Conservation (phyloP, 75 land plant genomes). For the Selaginella tamariscina region DNA sequence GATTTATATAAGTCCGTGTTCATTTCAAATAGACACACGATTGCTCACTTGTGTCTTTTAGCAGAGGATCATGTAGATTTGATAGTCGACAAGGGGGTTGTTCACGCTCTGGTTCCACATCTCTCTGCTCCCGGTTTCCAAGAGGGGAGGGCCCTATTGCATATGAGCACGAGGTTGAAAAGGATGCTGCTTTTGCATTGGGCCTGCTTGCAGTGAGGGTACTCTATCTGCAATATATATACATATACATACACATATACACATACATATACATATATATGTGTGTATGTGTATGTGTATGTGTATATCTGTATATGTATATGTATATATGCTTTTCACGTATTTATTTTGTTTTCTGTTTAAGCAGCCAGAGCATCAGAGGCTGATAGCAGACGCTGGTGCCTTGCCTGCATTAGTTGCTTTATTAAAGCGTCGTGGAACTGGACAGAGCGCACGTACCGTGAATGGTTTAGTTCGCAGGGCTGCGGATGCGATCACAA, state of each 20-base stretch:
- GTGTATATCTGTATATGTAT: too few species aligned
- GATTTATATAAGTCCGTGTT: too few species aligned
- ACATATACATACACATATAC: not conserved
- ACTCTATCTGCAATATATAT: not conserved
- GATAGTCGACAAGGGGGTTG: slow-evolving; percentile 71
- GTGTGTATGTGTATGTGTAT: too few species aligned
- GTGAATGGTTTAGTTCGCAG: slow-evolving; percentile 77
- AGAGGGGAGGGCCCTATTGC: slow-evolving; percentile 29
- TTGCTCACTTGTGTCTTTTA: not conserved
- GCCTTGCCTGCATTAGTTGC: slow-evolving; percentile 70
- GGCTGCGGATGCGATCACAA: slow-evolving; percentile 97
- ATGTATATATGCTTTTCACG: not conserved
- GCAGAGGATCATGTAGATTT: slow-evolving; percentile 76
- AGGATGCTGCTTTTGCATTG: slow-evolving; percentile 70
- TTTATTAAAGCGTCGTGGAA: slow-evolving; percentile 44
- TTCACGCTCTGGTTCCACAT: slow-evolving; percentile 71
- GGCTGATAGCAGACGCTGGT: slow-evolving; percentile 91
- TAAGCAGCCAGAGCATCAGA: slow-evolving; percentile 89
- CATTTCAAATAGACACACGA: too few species aligned
- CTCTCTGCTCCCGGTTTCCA: slow-evolving; percentile 51
- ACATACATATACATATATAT: not conserved
- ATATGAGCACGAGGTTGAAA: slow-evolving; percentile 84
- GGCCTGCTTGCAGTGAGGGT: slow-evolving; percentile 93
- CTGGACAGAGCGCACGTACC: slow-evolving; percentile 32
- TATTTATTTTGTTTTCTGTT: not conserved